These are phyloP conservation scores for Capsella bursapastoris DNA, from an alignment of 345 rosid species.

Conservation along the genomic window DNA sequence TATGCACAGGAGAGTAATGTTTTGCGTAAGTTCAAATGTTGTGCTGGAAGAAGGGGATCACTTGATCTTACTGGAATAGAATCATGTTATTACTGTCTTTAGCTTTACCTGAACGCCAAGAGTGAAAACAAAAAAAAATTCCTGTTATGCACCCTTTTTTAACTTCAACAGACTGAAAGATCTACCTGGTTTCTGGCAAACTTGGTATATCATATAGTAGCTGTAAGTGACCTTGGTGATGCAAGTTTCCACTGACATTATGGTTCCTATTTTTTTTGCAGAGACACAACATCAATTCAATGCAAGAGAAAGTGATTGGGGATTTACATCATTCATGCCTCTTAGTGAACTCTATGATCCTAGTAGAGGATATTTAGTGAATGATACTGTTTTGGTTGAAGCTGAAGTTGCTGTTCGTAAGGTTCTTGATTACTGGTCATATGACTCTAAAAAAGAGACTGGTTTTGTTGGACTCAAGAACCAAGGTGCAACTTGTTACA, in stretches of 20 bases:
- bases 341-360: conserved; percentile 93
- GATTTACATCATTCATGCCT: conserved; percentile 92
- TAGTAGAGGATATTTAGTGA: conserved; percentile 74
- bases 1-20: conserved; percentile 6
- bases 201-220: conserved; percentile 13
- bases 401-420: conserved; percentile 90
- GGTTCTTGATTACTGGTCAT: conserved; percentile 81
- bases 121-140: neutral
- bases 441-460: conserved; percentile 95
- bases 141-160: conserved; percentile 22
- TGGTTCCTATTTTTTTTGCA: conserved; percentile 45
- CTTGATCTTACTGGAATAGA: neutral
- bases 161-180: neutral
- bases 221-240: conserved; percentile 24
- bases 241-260: conserved; percentile 22
- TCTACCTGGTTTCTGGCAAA: neutral
- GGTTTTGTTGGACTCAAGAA: conserved; percentile 98
- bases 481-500: conserved; percentile 99
- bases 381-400: conserved; percentile 78
- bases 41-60: conserved; percentile 29
- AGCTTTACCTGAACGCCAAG: conserved; percentile 2
- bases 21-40: conserved; percentile 9
- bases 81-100: conserved; percentile 6
- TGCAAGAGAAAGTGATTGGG: conserved; percentile 96
- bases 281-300: conserved; percentile 95